Percentiles rank a stretch among this genome's conserved stretches.
Evolutionary conservation across 2,329 filamentous ascomycete species (phyloP).

Genomic region (Samsoniella hepiali): DNA sequence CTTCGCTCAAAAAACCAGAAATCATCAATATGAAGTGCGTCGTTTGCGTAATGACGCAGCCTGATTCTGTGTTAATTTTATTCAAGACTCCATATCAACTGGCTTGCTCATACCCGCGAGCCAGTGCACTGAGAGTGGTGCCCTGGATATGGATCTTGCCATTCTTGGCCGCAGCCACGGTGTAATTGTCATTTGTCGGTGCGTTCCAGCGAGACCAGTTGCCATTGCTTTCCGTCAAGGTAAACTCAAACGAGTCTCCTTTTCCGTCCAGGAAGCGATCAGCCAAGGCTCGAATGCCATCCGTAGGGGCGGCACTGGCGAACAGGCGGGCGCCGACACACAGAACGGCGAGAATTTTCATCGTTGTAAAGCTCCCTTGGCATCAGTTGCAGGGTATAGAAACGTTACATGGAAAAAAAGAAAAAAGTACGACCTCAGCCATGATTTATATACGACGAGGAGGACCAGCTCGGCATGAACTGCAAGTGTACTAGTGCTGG

Average conservation of each 20-base stretch:
- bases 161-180: constrained; percentile 12
- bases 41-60: constrained; percentile 24
- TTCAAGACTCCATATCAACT: neutral
- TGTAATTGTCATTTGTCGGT: constrained; percentile 24
- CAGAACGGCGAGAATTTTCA: neutral
- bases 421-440: neutral
- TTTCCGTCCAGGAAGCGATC: constrained; percentile 21
- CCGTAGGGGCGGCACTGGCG: neutral
- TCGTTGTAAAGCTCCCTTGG: neutral
- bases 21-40: constrained; percentile 22
- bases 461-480: neutral
- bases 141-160: constrained; percentile 23
- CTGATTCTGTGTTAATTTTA: neutral
- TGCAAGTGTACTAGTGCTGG: constrained; percentile 4
- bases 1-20: constrained; percentile 22
- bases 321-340: neutral
- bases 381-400: neutral
- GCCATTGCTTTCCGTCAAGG: constrained; percentile 17
- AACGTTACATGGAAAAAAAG: neutral
- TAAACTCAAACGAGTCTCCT: constrained; percentile 21
- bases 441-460: neutral
- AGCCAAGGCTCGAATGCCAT: constrained; percentile 22
- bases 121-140: constrained; percentile 23
- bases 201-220: constrained; percentile 25
- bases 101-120: constrained; percentile 22